A percentile compares a stretch with the other conserved stretches of the same genome.
Conservation (phyloP, 2,329 filamentous ascomycete species). For the Neofusicoccum kwambonambiense region DNA sequence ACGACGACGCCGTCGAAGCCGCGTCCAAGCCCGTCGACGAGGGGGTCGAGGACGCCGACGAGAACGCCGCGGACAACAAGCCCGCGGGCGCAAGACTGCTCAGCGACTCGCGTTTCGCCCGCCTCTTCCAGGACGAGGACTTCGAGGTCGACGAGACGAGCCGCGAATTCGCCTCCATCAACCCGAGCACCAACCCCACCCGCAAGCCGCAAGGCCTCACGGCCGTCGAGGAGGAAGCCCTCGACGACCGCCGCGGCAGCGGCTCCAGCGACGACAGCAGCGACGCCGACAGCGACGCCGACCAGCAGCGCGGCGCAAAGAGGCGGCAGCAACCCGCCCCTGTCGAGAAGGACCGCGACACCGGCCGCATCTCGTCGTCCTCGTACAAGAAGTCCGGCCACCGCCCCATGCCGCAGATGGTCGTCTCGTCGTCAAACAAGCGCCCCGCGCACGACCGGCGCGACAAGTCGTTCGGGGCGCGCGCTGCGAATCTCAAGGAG, state of each 20-base stretch:
- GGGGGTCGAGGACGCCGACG: slow-evolving; percentile 54
- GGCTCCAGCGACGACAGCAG: slow-evolving; percentile 32
- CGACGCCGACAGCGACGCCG: slow-evolving; percentile 35
- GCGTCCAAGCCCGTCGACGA: slow-evolving; percentile 5
- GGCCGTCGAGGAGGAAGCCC: slow-evolving; percentile 60
- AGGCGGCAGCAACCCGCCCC: slow-evolving; percentile 20
- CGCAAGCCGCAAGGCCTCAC: slow-evolving; percentile 51
- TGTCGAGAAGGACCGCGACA: slow-evolving; percentile 34
- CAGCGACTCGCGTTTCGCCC: slow-evolving; percentile 80
- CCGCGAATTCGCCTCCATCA: slow-evolving; percentile 81
- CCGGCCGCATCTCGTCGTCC: slow-evolving; percentile 63
- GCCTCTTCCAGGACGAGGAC: slow-evolving; percentile 88
- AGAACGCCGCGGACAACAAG: slow-evolving; percentile 38
- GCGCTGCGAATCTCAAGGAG: slow-evolving; percentile 45
- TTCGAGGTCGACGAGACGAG: slow-evolving; percentile 89
- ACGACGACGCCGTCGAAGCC: slow-evolving; percentile 45
- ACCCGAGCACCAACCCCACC: slow-evolving; percentile 69
- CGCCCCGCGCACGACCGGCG: slow-evolving; percentile 41
- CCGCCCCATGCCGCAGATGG: slow-evolving; percentile 51
- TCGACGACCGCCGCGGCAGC: slow-evolving; percentile 43
- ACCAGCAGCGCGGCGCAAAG: slow-evolving; percentile 29
- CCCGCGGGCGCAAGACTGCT: slow-evolving; percentile 59
- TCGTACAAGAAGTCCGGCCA: slow-evolving; percentile 61
- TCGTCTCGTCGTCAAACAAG: slow-evolving; percentile 52
- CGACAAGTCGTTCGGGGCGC: slow-evolving; percentile 58